Base-by-base conservation (phyloP, 2,329 filamentous ascomycete genomes). In the Ceratocystiopsis minuta region DNA sequence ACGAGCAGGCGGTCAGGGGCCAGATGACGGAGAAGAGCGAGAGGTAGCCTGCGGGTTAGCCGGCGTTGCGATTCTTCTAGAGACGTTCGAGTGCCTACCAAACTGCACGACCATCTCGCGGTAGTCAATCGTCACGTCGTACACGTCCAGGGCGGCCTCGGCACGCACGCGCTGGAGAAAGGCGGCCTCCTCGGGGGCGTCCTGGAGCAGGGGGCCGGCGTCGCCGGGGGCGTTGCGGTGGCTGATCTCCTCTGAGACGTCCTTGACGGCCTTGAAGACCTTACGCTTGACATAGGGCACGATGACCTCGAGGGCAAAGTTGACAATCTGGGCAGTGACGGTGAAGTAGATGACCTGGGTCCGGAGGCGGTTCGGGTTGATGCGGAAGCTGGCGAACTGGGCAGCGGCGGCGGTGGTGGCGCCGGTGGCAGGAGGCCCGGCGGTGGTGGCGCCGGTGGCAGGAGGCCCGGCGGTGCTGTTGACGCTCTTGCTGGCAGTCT, bases 291-390 rank as follows among this genome's bases (percentile, higher is more conserved):
- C 60, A 50, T 84, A 86, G 0, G 90, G 90, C 2, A 95, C 73
- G 33, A 95, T 64, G 6, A 86, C 73, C 57, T 98, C 90, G 46
- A 88, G 76, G 13, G 71, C 76, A 42, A 95, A 79, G 55, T 82
- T 90, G 51, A 98, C 79, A 34, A 95, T 72, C 55, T 95, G 88
- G 0, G 86, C 88, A 0, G 88, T 95, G 31, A 96, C 83, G 0
- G 88, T 93, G 48, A 93, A 90, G 62, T 93, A 96, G 48, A 95
- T 90, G 56, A 95, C 84, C 57, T 96, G 88, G 51, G 86, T 82
- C 51, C 79, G 81, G 33, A 96, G 74, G 15, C 90, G 72, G 49
- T 78, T 70, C 0, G 85, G 80, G 54, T 96, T 86, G 60, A 95
- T 82, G 41, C 76, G 67, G 57, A 95, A 98, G 28, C 38, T 18